Evolutionary conservation across 768 basidiomycete genomes (phyloP).

Genomic region (Lactarius pseudohatsudake): DNA sequence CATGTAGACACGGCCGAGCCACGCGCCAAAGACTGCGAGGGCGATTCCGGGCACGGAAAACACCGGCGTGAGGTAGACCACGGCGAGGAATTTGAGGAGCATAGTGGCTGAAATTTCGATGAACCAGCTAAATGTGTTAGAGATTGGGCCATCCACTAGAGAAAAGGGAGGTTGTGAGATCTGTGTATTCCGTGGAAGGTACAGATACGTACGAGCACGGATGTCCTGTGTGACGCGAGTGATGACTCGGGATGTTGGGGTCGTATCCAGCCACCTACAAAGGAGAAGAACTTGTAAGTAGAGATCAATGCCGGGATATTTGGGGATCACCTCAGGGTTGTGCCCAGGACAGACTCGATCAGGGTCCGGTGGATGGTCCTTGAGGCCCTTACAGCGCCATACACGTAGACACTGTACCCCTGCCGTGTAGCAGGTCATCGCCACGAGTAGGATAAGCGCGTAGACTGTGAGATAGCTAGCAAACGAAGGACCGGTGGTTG

Average conservation of each 20-base stretch:
- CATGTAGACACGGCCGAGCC: slow-evolving; percentile 52
- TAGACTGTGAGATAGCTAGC: slow-evolving; percentile 52
- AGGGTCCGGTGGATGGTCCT: slow-evolving; percentile 52
- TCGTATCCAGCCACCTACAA: slow-evolving; percentile 49
- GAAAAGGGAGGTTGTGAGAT: background rate
- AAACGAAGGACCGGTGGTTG: background rate
- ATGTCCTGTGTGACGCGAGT: slow-evolving; percentile 69
- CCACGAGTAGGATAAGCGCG: slow-evolving; percentile 38
- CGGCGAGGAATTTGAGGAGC: slow-evolving; percentile 40
- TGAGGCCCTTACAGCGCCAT: slow-evolving; percentile 54
- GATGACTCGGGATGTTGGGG: slow-evolving; percentile 59
- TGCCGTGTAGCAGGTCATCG: slow-evolving; percentile 37
- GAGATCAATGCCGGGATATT: too few species aligned
- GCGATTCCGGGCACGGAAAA: slow-evolving; percentile 43
- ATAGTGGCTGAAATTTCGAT: slow-evolving; percentile 38
- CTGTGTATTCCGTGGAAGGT: background rate
- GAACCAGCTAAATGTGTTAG: slow-evolving; percentile 32
- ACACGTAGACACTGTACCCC: slow-evolving; percentile 43
- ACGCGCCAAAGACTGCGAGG: slow-evolving; percentile 41
- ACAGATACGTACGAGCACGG: slow-evolving; percentile 33
- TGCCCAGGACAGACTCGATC: slow-evolving; percentile 53
- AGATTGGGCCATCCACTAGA: slow-evolving; percentile 40
- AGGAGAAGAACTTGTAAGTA: background rate
- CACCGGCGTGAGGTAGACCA: slow-evolving; percentile 40
- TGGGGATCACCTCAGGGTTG: slow-evolving; percentile 60